phyloP scores from a whole-genome alignment of 495 filamentous ascomycete genomes.

The Diplogelasinospora grovesii region DNA sequence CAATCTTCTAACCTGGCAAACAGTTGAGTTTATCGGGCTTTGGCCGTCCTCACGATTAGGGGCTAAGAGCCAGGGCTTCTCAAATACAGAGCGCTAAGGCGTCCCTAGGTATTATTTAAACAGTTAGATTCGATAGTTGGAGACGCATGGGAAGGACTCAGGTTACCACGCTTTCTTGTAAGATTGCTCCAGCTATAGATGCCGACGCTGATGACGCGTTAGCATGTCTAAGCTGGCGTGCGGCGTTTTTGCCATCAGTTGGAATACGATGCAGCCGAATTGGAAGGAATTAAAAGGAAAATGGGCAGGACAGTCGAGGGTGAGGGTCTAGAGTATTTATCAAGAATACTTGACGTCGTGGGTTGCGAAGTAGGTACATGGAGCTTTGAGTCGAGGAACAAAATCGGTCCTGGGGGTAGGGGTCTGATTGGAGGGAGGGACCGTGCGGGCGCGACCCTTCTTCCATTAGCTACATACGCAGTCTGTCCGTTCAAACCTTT shows the following conservation, averaged over 20 bases:
- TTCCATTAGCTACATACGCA: too few species aligned
- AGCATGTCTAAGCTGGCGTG: neutral
- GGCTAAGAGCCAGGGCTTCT: too few species aligned
- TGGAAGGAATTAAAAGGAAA: slow-evolving; percentile 1
- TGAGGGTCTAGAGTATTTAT: slow-evolving; percentile 1
- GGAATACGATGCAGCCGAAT: slow-evolving; percentile 1
- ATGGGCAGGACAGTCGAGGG: neutral
- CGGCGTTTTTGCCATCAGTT: neutral
- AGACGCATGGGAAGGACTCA: too few species aligned
- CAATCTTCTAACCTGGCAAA: too few species aligned
- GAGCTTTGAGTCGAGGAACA: neutral
- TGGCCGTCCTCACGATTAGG: too few species aligned
- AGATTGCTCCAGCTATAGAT: neutral
- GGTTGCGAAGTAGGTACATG: slow-evolving; percentile 1
- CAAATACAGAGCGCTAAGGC: too few species aligned
- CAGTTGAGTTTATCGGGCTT: too few species aligned
- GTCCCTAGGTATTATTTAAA: too few species aligned
- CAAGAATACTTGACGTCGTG: neutral
- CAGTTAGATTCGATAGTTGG: too few species aligned
- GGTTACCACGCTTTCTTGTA: too few species aligned
- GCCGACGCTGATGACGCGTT: neutral
- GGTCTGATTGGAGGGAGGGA: slow-evolving; percentile 1
- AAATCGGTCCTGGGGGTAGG: neutral
- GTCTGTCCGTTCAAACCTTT: too few species aligned
- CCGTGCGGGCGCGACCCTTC: too few species aligned